These are phyloP conservation scores for Trichophaea hybrida DNA, from an alignment of 2,329 filamentous ascomycete genomes.

Conservation along the genomic window DNA sequence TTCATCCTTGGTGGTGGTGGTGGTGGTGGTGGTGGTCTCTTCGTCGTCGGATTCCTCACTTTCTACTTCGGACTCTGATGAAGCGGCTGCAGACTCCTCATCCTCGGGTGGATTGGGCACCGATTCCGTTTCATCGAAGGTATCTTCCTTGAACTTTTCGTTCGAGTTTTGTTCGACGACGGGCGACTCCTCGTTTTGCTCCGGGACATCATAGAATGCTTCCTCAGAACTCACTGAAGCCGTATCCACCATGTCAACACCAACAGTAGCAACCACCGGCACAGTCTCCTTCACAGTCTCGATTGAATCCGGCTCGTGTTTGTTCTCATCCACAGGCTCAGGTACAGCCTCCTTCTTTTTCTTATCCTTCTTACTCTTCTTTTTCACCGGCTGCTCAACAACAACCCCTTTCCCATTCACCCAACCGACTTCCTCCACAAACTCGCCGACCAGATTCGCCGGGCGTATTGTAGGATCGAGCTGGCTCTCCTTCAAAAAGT, in stretches of 20 bases:
- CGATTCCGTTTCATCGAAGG: conserved; percentile 25
- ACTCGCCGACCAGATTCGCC: conserved; percentile 44
- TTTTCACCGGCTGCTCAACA: conserved; percentile 45
- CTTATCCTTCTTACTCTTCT: conserved; percentile 23
- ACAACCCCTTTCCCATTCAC: conserved; percentile 64
- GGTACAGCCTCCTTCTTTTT: not conserved
- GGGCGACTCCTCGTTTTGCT: not conserved
- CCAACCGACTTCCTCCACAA: conserved; percentile 78
- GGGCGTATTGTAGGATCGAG: conserved; percentile 33
- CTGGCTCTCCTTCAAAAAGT: conserved; percentile 52
- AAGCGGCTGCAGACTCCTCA: not conserved
- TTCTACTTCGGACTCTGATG: conserved; percentile 6
- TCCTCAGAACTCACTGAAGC: not conserved
- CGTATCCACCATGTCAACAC: not conserved
- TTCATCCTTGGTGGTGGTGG: not conserved
- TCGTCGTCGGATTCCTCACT: not conserved
- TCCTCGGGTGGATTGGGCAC: conserved; percentile 18
- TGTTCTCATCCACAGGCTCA: conserved; percentile 6
- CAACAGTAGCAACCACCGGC: not conserved
- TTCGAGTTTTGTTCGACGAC: not conserved
- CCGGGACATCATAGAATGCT: not conserved
- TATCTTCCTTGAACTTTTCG: conserved; percentile 7
- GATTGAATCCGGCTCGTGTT: not conserved
- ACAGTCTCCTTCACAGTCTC: not conserved
- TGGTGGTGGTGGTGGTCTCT: too few relatives aligned